Evolutionary conservation across 2,329 filamentous ascomycete genomes (phyloP).

Genomic region (Exophiala bonariae): DNA sequence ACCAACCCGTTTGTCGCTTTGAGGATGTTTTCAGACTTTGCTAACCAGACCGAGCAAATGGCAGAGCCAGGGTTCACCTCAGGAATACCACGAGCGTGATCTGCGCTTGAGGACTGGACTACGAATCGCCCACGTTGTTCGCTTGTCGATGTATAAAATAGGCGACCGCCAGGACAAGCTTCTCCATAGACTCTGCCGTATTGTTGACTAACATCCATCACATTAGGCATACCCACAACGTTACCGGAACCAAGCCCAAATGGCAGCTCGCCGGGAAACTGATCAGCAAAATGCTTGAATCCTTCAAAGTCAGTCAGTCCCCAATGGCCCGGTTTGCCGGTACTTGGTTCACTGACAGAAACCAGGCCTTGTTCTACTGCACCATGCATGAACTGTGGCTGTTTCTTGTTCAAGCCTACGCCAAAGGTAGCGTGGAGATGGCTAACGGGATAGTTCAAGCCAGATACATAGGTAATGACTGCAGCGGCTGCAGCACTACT

Average conservation of each 20-base stretch:
- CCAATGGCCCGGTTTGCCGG: conserved; percentile 78
- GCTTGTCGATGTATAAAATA: conserved; percentile 72
- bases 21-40: conserved; percentile 74
- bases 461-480: conserved; percentile 82
- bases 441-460: conserved; percentile 75
- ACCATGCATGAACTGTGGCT: conserved; percentile 79
- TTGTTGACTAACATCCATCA: conserved; percentile 85
- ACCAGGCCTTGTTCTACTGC: conserved; percentile 74
- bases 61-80: conserved; percentile 70
- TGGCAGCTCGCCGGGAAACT: conserved; percentile 69
- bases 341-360: conserved; percentile 76
- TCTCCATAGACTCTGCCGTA: conserved; percentile 84
- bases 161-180: conserved; percentile 78
- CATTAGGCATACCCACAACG: conserved; percentile 73
- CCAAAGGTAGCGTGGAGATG: conserved; percentile 78
- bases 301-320: conserved; percentile 73
- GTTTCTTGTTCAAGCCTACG: conserved; percentile 65
- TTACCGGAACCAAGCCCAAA: conserved; percentile 80
- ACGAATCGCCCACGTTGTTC: conserved; percentile 79
- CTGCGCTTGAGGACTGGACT: conserved; percentile 61
- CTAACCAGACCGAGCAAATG: conserved; percentile 82
- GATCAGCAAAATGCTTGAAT: conserved; percentile 75
- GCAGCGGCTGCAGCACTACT: conserved; percentile 68
- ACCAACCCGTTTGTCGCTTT: conserved; percentile 73
- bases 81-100: conserved; percentile 67